Conservation (phyloP, 164 flowering plant species). For the Saururus chinensis region DNA sequence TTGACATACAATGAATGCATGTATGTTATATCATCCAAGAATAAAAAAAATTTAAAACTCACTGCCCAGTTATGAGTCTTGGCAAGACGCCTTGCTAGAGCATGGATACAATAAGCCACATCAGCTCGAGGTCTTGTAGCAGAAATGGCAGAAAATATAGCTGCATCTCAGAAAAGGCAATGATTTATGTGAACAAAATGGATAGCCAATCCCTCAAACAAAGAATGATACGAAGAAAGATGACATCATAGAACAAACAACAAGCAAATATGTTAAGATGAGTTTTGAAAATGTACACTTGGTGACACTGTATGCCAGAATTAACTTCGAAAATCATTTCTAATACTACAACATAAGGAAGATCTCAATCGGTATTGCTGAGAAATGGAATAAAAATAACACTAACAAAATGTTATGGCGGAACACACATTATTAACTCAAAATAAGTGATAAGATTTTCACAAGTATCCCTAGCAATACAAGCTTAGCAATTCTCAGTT, state of each 20-base stretch:
- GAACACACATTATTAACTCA: too few species aligned
- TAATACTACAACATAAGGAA: background rate
- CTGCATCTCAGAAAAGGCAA: slow-evolving; percentile 24
- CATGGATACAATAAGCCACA: slow-evolving; percentile 95
- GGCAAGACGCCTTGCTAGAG: slow-evolving; percentile 75
- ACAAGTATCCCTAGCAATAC: too few species aligned
- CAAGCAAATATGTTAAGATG: background rate
- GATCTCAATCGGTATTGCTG: too few species aligned
- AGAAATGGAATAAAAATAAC: too few species aligned
- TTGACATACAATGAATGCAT: background rate
- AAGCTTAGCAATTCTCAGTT: too few species aligned
- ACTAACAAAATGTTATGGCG: too few species aligned
- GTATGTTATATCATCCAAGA: background rate
- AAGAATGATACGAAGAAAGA: background rate
- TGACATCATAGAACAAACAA: background rate
- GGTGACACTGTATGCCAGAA: background rate
- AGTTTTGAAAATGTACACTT: background rate
- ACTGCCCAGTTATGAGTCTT: slow-evolving; percentile 96
- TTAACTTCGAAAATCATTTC: background rate
- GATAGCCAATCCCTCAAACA: too few species aligned
- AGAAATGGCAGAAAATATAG: slow-evolving; percentile 72
- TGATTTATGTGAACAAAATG: background rate
- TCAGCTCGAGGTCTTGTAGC: slow-evolving; percentile 94
- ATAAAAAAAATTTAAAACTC: slow-evolving; percentile 15
- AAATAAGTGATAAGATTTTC: too few species aligned